A percentile compares a stretch with the other conserved stretches of the same genome.
These are phyloP conservation scores for Sporothrix euskadiensis DNA, from an alignment of 2,329 filamentous ascomycete genomes.

Conservation along the genomic window DNA sequence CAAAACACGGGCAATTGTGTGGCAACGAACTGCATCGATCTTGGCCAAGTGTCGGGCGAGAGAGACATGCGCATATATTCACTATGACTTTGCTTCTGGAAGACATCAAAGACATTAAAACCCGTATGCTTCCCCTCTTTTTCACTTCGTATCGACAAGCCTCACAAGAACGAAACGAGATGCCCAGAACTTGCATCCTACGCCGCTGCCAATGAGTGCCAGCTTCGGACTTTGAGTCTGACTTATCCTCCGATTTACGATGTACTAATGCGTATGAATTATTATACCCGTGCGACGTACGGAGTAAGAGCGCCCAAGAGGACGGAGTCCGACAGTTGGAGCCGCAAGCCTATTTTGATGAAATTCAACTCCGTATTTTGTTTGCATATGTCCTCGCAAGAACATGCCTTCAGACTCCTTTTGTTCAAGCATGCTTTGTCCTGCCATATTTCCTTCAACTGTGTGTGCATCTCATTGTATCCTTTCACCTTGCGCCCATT, in stretches of 20 bases:
- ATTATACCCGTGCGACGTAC: neutral
- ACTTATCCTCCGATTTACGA: neutral
- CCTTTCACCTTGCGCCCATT: no score
- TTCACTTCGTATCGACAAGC: neutral
- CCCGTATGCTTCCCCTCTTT: neutral
- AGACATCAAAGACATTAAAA: neutral
- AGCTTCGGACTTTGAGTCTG: neutral
- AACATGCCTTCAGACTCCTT: neutral
- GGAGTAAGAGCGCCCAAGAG: neutral
- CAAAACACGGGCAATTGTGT: neutral
- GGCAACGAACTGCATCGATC: neutral
- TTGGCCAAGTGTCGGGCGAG: neutral
- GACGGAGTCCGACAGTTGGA: neutral
- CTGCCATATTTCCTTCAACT: neutral
- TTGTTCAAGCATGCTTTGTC: neutral
- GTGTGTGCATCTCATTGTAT: neutral
- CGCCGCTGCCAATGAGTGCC: neutral
- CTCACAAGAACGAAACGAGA: neutral
- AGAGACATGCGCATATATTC: neutral
- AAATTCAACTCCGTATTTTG: no score
- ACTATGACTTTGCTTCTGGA: neutral
- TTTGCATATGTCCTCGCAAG: no score
- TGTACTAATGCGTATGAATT: no score
- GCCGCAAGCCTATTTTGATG: no score
- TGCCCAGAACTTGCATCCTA: neutral